Base-by-base conservation (phyloP, 2,329 filamentous ascomycete genomes). In the Cladosporium sp. region DNA sequence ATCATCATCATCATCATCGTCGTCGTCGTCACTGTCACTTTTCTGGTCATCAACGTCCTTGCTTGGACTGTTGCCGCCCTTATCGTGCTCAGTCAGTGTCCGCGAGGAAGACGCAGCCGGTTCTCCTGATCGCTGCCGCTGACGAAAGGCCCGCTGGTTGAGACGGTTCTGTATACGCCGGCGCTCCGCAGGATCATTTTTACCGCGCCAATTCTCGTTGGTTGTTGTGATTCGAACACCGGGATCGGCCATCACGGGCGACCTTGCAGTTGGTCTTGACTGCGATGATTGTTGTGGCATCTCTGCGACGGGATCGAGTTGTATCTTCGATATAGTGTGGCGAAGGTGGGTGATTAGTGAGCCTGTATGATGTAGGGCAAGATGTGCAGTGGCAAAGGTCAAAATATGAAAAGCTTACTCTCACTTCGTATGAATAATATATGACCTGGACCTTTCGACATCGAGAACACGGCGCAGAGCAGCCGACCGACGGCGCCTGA, bases 151-250 rank as follows among this genome's bases (percentile, higher is more conserved):
- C 55, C 69, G 54, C 55, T 71, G 69, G 42, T 71, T 71, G 39
- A 71, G 59, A 1, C 69, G 56, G 52, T 70, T 72, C 50, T 71
- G 69, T 17, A 71, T 70, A 17, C 68, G 64, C 47, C 69, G 60
- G 40, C 69, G 59, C 55, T 70, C 69, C 8, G 60, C 56, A 36
- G 69, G 66, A 55, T 70, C 67, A 43, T 66, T 70, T 59, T 70
- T 66, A 47, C 67, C 68, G 45, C 62, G 65, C 66, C 68, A 70
- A 60, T 70, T 68, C 61, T 70, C 69, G 47, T 70, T 69, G 30
- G 52, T 55, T 5, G 59, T 60, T 17, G 52, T 57, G 19, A 60
- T 60, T 9, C 59, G 54, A 15, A 60, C 36, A 20, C 57, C 42
- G 11, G 50, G 34, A 34, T 56, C 54, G n/a, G 30, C 15, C 40